phyloP scores from a whole-genome alignment of 2,329 filamentous ascomycete genomes.

The Diplodia seriata region DNA sequence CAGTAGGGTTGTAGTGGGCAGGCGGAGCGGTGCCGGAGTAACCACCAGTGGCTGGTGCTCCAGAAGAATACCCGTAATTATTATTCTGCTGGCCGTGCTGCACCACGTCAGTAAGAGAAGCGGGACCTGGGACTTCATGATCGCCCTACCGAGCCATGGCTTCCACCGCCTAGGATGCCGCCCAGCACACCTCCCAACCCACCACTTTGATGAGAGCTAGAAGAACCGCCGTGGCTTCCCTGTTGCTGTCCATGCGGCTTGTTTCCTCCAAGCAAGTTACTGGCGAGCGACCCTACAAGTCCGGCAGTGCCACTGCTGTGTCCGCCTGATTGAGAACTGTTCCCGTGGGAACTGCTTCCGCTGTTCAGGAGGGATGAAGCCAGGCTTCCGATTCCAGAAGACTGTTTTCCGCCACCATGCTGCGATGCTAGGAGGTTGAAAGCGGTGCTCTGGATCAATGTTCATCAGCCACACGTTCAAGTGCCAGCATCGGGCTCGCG shows the following conservation, averaged over 20 bases:
- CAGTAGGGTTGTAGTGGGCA: conserved; percentile 56
- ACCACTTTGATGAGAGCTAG: conserved; percentile 22
- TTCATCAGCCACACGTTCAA: conserved; percentile 8
- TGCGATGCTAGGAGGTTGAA: conserved; percentile 31
- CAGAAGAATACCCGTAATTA: conserved; percentile 69
- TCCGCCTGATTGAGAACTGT: conserved; percentile 16
- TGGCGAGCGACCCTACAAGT: conserved; percentile 63
- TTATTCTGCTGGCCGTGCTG: conserved; percentile 44
- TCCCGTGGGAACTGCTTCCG: conserved; percentile 17
- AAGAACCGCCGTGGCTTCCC: conserved; percentile 42
- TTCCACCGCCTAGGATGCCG: conserved; percentile 44
- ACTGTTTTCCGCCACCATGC: conserved; percentile 31
- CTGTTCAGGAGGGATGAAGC: conserved; percentile 31
- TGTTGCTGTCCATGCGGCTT: conserved; percentile 47
- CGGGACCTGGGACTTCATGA: background rate
- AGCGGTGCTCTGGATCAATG: conserved; percentile 24
- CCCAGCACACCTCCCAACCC: conserved; percentile 45
- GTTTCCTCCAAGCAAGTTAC: conserved; percentile 49
- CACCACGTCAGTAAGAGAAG: background rate
- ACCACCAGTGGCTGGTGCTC: conserved; percentile 56
- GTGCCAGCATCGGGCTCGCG: background rate
- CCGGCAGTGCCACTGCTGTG: conserved; percentile 36
- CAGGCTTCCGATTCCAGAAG: conserved; percentile 31
- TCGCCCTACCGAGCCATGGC: conserved; percentile 42
- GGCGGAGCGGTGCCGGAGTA: conserved; percentile 71